phyloP scores from a whole-genome alignment of 441 rosid genomes.

The Arabidopsis lyrata region DNA sequence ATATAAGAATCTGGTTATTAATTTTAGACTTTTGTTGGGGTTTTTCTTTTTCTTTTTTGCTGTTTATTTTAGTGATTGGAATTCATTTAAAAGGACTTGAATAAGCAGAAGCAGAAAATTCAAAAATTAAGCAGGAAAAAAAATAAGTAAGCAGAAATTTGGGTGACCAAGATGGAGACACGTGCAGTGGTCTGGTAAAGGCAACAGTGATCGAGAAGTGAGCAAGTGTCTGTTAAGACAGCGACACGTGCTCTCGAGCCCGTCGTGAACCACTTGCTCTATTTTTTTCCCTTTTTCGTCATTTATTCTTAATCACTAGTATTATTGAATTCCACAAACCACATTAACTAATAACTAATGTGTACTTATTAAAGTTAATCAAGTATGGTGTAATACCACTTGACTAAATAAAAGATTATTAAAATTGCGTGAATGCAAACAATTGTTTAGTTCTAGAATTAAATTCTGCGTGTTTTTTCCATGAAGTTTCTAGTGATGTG shows the following conservation, averaged over 20 bases:
- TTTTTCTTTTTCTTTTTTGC: too few species aligned
- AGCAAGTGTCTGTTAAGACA: slow-evolving; percentile 49
- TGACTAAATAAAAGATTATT: neutral
- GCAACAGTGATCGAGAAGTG: slow-evolving; percentile 51
- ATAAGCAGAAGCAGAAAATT: slow-evolving; percentile 14
- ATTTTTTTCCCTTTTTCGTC: slow-evolving; percentile 6
- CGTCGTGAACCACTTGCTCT: slow-evolving; percentile 47
- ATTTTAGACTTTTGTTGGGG: neutral
- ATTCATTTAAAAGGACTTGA: neutral
- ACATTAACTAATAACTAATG: slow-evolving; percentile 4
- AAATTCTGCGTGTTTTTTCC: slow-evolving; percentile 10
- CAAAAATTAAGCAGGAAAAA: neutral
- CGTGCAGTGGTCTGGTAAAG: slow-evolving; percentile 53
- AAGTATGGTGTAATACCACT: slow-evolving; percentile 21
- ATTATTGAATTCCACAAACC: slow-evolving; percentile 37
- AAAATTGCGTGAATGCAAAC: slow-evolving; percentile 22
- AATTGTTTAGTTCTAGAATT: neutral
- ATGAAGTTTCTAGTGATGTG: slow-evolving; percentile 23
- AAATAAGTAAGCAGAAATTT: slow-evolving; percentile 40
- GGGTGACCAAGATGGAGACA: slow-evolving; percentile 50
- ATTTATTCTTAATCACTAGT: slow-evolving; percentile 29
- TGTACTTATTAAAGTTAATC: slow-evolving; percentile 24
- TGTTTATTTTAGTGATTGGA: too few species aligned
- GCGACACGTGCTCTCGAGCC: slow-evolving; percentile 53
- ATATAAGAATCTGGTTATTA: neutral